Evolutionary conservation across 108 stramenopile species (phyloP), one percentile per base, ranked within the genome.

Genomic region (Skeletonema potamos): DNA sequence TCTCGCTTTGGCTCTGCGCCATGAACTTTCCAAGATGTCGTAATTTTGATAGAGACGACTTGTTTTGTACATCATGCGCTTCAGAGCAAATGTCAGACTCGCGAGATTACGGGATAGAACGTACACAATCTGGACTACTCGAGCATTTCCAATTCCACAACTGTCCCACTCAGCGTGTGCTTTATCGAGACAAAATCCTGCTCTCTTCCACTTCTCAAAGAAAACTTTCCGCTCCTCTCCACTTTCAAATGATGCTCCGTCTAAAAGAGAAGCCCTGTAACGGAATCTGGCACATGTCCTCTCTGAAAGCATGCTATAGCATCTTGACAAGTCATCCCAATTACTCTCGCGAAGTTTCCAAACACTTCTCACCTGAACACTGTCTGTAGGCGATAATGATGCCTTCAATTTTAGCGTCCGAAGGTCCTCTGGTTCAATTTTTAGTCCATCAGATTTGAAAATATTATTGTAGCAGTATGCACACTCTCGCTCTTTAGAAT

Each of bases 171-270:
- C 29, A 30, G 58, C 33, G 43, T 78, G 70, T 6, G 70, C 77
- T 17, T 64, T 70, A 7, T 59, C 58, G 27, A 78, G 62, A 43
- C 71, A 70, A 64, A 78, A 62, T 34, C 24, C 37, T 34, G 43
- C 70, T 58, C 54, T 29, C 63, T 64, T 78, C 77, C 77, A 78
- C 17, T 43, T 58, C 29, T 59, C 30, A 41, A 79, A 30, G 28
- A 67, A 55, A 32, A 5, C 17, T 1, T 12, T 6, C 32, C 54
- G 44, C 34, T 72, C 51, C 32, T 72, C 28, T 17, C 32, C 44
- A 6, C 66, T 72, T 48, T 72, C 77, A 43, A 79, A 79, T 15
- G 48, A 48, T 18, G 51, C 30, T 27, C 7, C 28, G 30, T 79
- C 70, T 13, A 72, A 36, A 26, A 79, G 24, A 1, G 60, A 34